A percentile compares a stretch with the other conserved stretches of the same genome.
Conservation (phyloP, 1,139 yeast species). For the Debaryomycetaceae sp. region DNA sequence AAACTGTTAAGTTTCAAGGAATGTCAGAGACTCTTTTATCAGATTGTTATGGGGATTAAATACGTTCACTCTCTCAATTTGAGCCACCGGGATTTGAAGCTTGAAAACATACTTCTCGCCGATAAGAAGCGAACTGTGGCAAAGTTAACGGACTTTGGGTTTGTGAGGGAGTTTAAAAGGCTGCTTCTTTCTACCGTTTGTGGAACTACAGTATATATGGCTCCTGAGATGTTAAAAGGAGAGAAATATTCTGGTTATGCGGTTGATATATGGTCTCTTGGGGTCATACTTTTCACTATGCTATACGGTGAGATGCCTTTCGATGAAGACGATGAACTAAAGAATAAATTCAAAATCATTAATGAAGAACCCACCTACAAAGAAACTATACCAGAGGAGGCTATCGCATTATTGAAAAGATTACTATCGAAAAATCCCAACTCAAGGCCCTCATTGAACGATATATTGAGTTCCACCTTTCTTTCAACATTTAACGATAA, state of each 20-base stretch:
- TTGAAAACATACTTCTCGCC: constrained; percentile 81
- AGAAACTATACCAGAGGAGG: constrained; percentile 45
- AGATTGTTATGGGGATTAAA: constrained; percentile 76
- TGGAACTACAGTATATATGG: constrained; percentile 96
- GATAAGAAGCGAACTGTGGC: constrained; percentile 54
- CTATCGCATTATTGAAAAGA: constrained; percentile 46
- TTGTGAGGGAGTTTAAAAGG: constrained; percentile 71
- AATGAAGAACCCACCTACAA: constrained; percentile 59
- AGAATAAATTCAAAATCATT: constrained; percentile 59
- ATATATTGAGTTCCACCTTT: constrained; percentile 61
- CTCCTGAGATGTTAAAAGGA: constrained; percentile 78
- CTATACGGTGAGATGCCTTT: constrained; percentile 89
- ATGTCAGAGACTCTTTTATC: constrained; percentile 64
- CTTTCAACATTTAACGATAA: constrained; percentile 35
- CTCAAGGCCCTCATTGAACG: constrained; percentile 56
- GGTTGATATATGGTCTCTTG: constrained; percentile 89
- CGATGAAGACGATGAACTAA: constrained; percentile 74
- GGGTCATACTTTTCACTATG: constrained; percentile 88
- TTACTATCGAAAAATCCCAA: constrained; percentile 68
- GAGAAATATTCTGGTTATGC: constrained; percentile 78
- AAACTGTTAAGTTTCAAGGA: constrained; percentile 54
- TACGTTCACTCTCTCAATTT: constrained; percentile 81
- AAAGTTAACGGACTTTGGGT: constrained; percentile 89
- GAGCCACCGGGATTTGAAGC: constrained; percentile 85
- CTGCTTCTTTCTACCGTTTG: constrained; percentile 76